Base-by-base conservation (phyloP, 148 eudicot genomes). In the Camellia lanceoleosa region DNA sequence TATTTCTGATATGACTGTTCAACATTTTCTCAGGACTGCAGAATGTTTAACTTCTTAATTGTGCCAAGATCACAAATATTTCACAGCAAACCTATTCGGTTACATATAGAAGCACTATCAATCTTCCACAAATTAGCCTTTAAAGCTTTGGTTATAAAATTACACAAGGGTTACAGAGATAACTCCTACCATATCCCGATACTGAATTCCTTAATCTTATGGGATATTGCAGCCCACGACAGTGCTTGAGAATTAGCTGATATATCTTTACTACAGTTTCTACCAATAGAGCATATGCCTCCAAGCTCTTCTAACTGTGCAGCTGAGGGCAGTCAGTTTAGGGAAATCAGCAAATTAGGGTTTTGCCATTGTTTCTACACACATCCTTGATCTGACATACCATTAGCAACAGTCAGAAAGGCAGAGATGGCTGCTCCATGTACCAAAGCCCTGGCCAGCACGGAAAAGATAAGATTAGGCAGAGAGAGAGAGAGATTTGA, bases 361-460 rank as follows among this genome's bases (percentile, higher is more conserved):
- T 52, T 81, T n/a, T 23, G 5, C 5, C 38, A 30, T 30, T 30
- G 38, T 30, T 30, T 30, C 79, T 87, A 92, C 77, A 91, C 98
- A 81, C 99, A 96, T 81, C 99, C 99, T 81, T 94, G 99, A 79
- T 90, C 94, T 2, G 92, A 88, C 97, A 96, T 96, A 52, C 92
- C 90, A 82, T 81, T 87, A 47, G 95, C 93, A 65, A 96, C 83
- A 49, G 91, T 86, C 78, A 94, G 86, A 80, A 96, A 96, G 46
- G 99, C 92, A 78, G 94, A 84, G 83, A 94, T 94, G 80, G 88
- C 89, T 80, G 98, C 94, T 70, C 99, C 99, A 78, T 96, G 89
- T 71, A 92, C 92, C 86, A 96, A 86, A 71, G 89, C 90, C 83
- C 99, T 96, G 85, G 67, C 76, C 78, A 73, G 61, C 80, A 84